Base-by-base conservation (phyloP, 768 basidiomycete genomes). In the Macrolepiota albuminosa region DNA sequence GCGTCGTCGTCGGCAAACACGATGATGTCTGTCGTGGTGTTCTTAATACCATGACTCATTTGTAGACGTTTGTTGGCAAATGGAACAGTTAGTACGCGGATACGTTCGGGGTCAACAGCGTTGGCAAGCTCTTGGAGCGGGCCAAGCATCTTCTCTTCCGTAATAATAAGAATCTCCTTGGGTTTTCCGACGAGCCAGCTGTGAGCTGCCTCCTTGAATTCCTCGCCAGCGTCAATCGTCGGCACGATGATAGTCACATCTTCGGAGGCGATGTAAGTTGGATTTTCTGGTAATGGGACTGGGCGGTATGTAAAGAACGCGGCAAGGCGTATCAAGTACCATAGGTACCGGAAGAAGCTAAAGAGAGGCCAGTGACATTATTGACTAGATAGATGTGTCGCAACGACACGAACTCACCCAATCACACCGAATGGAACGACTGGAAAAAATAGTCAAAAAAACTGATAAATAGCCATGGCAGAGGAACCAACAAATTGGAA, bases 181-280 rank as follows among this genome's bases (percentile, higher is more conserved):
- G 94, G 95, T 65, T 91, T 88, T 66, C 93, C 92, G 65, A 86
- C 87, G 63, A 97, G 89, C 95, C 93, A 96, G 68, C 85, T 88
- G 75, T 89, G 83, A 37, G 94, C 94, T 43, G 93, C 93, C 72
- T 93, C 89, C 77, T 93, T 92, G 80, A 95, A 95, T 73, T 94
- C 93, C 73, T 95, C 93, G 53, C 94, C 95, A 3, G 95, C 93
- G 71, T 97, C 94, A 69, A 97, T 95, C 61, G 93, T 96, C 42
- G 94, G 94, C 3, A 96, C 95, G 61, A 97, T 93, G 70, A 96
- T 95, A 45, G 94, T 97, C 64, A 97, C 94, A 77, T 97, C 94
- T 70, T 97, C 94, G 1, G 84, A 81, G 54, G 93, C 89, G 68
- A 91, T 77, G 71, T 95, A 96, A 24, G 93, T 95, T 1, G 94